Conservation (phyloP, 371 early-diverging fungal genomes). For the Mucor sp. region DNA sequence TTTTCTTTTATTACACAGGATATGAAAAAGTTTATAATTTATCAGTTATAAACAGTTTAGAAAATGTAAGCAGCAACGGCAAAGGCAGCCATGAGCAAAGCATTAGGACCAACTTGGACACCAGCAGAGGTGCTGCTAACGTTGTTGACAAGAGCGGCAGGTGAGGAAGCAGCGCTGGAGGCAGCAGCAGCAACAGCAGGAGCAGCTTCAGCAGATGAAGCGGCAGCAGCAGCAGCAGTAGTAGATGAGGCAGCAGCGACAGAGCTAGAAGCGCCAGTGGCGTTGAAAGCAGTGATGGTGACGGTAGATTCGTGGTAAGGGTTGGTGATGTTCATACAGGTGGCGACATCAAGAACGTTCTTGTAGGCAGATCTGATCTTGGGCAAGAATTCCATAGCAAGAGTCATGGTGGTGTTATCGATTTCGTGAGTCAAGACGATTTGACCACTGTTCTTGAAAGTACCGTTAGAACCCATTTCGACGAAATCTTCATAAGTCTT, state of each 20-base stretch:
- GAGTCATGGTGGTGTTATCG: slow-evolving; percentile 52
- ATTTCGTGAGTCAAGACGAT: slow-evolving; percentile 60
- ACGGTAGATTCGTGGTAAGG: slow-evolving; percentile 52
- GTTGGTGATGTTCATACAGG: slow-evolving; percentile 56
- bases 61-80: slow-evolving; percentile 21
- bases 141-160: slow-evolving; percentile 9
- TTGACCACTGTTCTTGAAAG: slow-evolving; percentile 41
- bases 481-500: slow-evolving; percentile 46
- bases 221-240: slow-evolving; percentile 13
- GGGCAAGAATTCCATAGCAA: slow-evolving; percentile 51
- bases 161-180: slow-evolving; percentile 9
- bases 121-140: slow-evolving; percentile 14
- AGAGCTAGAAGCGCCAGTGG: slow-evolving; percentile 1
- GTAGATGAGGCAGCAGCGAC: slow-evolving; percentile 14
- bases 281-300: slow-evolving; percentile 29
- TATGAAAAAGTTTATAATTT: neutral
- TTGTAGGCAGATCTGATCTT: slow-evolving; percentile 48
- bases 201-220: slow-evolving; percentile 12
- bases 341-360: slow-evolving; percentile 53
- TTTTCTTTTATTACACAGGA: neutral
- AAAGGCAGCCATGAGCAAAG: slow-evolving; percentile 15
- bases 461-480: slow-evolving; percentile 50
- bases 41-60: neutral
- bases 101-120: slow-evolving; percentile 20
- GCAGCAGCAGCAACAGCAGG: slow-evolving; percentile 7